These are phyloP conservation scores for Helminthosporium solani DNA, from an alignment of 2,329 filamentous ascomycete genomes.

Conservation along the genomic window DNA sequence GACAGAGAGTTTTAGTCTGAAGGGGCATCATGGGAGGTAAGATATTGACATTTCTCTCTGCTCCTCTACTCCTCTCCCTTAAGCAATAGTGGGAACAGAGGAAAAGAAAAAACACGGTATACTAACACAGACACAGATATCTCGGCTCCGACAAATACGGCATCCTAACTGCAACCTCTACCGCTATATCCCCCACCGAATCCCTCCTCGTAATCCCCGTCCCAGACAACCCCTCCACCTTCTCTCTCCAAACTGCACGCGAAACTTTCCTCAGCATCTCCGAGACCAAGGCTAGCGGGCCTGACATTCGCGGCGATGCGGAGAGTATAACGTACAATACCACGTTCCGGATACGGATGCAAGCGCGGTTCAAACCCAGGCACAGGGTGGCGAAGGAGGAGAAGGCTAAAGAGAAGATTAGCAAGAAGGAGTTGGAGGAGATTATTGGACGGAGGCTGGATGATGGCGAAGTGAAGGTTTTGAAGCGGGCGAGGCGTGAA, in stretches of 20 bases:
- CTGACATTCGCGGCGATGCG: slow-evolving; percentile 76
- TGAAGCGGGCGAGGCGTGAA: slow-evolving; percentile 81
- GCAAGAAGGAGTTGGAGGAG: slow-evolving; percentile 78
- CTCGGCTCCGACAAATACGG: slow-evolving; percentile 84
- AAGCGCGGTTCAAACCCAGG: slow-evolving; percentile 87
- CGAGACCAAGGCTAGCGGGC: slow-evolving; percentile 39
- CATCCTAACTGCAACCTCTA: slow-evolving; percentile 70
- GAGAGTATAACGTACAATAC: slow-evolving; percentile 67
- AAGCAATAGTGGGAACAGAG: too few relatives aligned
- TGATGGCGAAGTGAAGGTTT: slow-evolving; percentile 79
- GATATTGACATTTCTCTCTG: not conserved
- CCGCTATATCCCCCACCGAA: slow-evolving; percentile 82
- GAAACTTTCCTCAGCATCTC: slow-evolving; percentile 68
- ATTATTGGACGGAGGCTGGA: slow-evolving; percentile 73
- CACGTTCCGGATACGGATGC: slow-evolving; percentile 83
- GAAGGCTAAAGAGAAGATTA: slow-evolving; percentile 82
- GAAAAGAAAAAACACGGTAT: too few relatives aligned
- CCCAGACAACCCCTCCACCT: slow-evolving; percentile 67
- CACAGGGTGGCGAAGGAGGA: slow-evolving; percentile 78
- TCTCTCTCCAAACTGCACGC: slow-evolving; percentile 71
- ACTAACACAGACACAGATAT: too few relatives aligned
- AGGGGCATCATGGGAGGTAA: slow-evolving; percentile 83
- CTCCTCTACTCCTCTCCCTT: not conserved
- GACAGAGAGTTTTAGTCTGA: slow-evolving; percentile 79
- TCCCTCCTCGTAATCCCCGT: slow-evolving; percentile 68